Percentiles rank a stretch among this genome's conserved stretches.
These are phyloP conservation scores for Hirsutella rhossiliensis DNA, from an alignment of 2,329 filamentous ascomycete species.

Conservation along the genomic window DNA sequence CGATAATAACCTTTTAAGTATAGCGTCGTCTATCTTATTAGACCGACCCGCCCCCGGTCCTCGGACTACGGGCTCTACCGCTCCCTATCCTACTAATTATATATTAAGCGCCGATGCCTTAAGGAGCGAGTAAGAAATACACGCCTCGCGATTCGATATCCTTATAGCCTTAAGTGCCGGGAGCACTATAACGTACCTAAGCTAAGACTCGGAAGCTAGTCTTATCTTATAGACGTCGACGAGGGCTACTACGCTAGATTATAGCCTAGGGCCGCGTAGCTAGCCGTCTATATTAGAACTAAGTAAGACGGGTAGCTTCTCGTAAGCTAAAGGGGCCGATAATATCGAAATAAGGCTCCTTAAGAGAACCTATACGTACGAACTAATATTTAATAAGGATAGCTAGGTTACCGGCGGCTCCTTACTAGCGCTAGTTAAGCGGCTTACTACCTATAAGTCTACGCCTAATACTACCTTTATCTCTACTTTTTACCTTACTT, in stretches of 20 bases:
- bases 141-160: constrained; percentile 51
- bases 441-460: constrained; percentile 82
- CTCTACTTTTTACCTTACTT: constrained; percentile 91
- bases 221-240: constrained; percentile 74
- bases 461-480: constrained; percentile 88
- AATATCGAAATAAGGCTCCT: constrained; percentile 74
- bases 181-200: constrained; percentile 67
- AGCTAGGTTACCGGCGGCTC: constrained; percentile 84
- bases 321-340: too few species aligned
- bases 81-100: constrained; percentile 31
- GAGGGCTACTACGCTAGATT: constrained; percentile 75
- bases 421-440: constrained; percentile 82
- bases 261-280: constrained; percentile 37
- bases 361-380: constrained; percentile 84
- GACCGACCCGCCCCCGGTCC: constrained; percentile 38
- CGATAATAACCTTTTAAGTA: constrained; percentile 28
- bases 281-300: constrained; percentile 56
- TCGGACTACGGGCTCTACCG: constrained; percentile 44
- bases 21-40: constrained; percentile 34
- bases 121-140: constrained; percentile 37
- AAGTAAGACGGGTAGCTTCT: constrained; percentile 53
- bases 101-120: constrained; percentile 20
- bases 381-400: constrained; percentile 84
- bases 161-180: constrained; percentile 65
- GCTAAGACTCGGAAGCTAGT: constrained; percentile 71